Percentiles rank a stretch among this genome's conserved stretches.
Conservation (phyloP, 129 eudicot species). For the Pittosporum tobira region DNA sequence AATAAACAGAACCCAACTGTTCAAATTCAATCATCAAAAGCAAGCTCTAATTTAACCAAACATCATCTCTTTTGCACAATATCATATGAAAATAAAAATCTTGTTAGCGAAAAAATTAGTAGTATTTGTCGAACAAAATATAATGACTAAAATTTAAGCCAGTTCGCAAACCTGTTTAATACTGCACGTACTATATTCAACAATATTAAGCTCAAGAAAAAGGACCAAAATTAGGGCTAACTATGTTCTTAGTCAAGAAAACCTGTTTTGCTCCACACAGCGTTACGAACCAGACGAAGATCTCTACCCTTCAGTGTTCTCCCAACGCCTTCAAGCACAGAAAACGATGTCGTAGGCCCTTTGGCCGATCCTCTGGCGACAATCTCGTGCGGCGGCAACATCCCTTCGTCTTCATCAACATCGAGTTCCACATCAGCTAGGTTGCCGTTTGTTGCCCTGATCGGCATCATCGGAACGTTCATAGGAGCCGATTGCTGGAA, state of each 20-base stretch:
- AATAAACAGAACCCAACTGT: too few species aligned
- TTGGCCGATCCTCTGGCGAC: slow-evolving; percentile 53
- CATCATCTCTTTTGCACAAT: too few species aligned
- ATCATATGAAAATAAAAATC: too few species aligned
- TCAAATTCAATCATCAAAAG: too few species aligned
- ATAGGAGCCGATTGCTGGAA: slow-evolving; percentile 72
- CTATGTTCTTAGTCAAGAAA: slow-evolving; percentile 48
- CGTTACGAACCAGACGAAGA: slow-evolving; percentile 75
- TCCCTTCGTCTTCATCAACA: slow-evolving; percentile 59
- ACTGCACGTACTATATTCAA: too few species aligned
- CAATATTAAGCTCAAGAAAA: too few species aligned
- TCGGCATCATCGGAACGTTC: slow-evolving; percentile 60
- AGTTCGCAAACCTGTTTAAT: too few species aligned
- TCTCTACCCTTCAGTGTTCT: slow-evolving; percentile 85
- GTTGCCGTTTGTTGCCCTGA: slow-evolving; percentile 26
- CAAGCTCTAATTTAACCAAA: too few species aligned
- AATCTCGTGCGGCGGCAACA: slow-evolving; percentile 87
- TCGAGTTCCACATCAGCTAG: slow-evolving; percentile 41
- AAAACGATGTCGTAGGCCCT: slow-evolving; percentile 48
- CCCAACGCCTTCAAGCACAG: slow-evolving; percentile 82
- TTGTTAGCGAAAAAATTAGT: too few species aligned
- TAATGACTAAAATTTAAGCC: too few species aligned
- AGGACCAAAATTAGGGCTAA: neutral
- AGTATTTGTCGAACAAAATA: too few species aligned
- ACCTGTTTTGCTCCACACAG: slow-evolving; percentile 79